Base-by-base conservation (phyloP, 2,329 filamentous ascomycete genomes). In the Chalaropsis thielavioides region DNA sequence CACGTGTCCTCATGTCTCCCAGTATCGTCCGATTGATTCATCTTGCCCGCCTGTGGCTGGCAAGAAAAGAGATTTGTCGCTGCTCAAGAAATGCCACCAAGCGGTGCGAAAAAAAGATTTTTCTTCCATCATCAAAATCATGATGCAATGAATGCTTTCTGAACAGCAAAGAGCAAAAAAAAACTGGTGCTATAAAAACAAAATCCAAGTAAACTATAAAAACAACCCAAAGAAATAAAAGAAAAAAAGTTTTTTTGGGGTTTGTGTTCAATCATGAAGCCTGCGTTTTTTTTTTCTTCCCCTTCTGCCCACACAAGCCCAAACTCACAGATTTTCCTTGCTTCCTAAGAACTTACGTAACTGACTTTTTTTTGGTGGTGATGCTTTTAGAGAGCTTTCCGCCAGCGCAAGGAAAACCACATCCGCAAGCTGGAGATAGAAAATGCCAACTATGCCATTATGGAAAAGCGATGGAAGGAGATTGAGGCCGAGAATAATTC, bases 361-460 rank as follows among this genome's bases (percentile, higher is more conserved):
- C 72, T 74, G 69, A 75, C 72, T 49, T 64, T 64, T 64, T 64
- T 64, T 64, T 64, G 38, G 24, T 61, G 46, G 8, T 38, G 27
- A 40, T 43, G 59, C 5, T 19, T 63, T 69, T 71, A 99, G 92
- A 85, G 94, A 74, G 94, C 94, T 51, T 99, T 99, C 76, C 89
- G 94, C 51, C 92, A 97, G 77, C 88, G 94, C 68, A 99, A 99
- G 74, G 94, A 99, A 76, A 89, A 90, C 58, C 96, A 99, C 74
- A 99, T 99, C 75, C 95, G 95, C 79, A 95, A 95, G 74, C 82
- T 99, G 6, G 94, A 99, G 76, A 88, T 94, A 73, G 90, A 97
- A 73, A 90, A 96, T 62, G 86, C 90, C 71, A 89, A 94, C 38
- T 89, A 85, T 69, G 81, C 84, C 70, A 81, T 84, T 19, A 83